phyloP scores from a whole-genome alignment of 2,329 filamentous ascomycete species.

The Pseudopyricularia cyperi region DNA sequence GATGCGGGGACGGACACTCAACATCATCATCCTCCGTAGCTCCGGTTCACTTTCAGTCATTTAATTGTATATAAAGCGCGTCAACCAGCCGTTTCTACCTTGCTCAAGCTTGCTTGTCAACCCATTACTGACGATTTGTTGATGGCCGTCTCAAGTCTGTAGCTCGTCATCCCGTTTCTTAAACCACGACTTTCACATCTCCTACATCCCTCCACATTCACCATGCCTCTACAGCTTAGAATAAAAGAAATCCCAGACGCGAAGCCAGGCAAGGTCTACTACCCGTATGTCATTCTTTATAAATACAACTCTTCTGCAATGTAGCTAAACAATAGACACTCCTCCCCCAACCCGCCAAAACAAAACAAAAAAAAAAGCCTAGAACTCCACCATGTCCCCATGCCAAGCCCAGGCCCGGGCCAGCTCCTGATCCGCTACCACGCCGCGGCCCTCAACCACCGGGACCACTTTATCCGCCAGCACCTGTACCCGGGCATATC shows the following conservation, averaged over 20 bases:
- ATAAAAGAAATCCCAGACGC: slow-evolving; percentile 56
- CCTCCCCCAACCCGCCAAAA: neutral
- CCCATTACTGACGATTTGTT: neutral
- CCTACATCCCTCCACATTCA: neutral
- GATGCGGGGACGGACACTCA: neutral
- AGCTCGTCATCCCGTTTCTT: neutral
- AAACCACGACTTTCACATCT: neutral
- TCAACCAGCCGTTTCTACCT: neutral
- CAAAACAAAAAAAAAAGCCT: slow-evolving; percentile 25
- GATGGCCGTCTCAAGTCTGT: neutral
- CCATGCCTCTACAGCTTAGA: slow-evolving; percentile 43
- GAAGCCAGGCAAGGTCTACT: slow-evolving; percentile 82
- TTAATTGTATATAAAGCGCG: too few species aligned
- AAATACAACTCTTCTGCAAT: neutral
- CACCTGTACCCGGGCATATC: slow-evolving; percentile 79
- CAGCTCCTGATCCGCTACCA: slow-evolving; percentile 66
- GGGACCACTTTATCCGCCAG: slow-evolving; percentile 88
- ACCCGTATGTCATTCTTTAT: slow-evolving; percentile 40
- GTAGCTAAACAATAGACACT: neutral
- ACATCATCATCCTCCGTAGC: neutral
- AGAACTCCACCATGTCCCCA: slow-evolving; percentile 45
- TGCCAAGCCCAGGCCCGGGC: slow-evolving; percentile 47
- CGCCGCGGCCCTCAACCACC: slow-evolving; percentile 82
- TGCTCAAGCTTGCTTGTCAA: neutral
- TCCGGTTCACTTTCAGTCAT: neutral